These are phyloP conservation scores for Periconia sp. DNA, from an alignment of 2,329 filamentous ascomycete genomes.

Conservation along the genomic window DNA sequence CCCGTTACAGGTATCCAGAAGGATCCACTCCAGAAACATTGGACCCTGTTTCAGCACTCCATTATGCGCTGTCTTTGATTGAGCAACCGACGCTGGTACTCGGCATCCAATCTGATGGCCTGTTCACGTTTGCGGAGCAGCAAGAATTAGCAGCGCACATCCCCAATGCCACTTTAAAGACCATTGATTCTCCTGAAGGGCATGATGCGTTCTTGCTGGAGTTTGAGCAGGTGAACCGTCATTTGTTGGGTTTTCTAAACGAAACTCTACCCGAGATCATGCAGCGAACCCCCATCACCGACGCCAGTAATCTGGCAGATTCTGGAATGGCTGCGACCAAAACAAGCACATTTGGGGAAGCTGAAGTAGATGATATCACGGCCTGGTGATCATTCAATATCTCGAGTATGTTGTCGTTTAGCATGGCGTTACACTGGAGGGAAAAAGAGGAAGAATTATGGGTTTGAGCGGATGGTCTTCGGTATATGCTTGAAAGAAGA, in stretches of 20 bases:
- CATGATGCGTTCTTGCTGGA: constrained; percentile 96
- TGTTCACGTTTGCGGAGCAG: constrained; percentile 97
- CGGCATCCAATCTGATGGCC: constrained; percentile 91
- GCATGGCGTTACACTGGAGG: constrained; percentile 26
- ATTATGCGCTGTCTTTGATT: constrained; percentile 76
- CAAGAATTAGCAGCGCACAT: constrained; percentile 85
- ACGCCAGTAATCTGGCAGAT: constrained; percentile 37
- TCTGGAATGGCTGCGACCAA: constrained; percentile 66
- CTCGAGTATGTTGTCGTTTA: constrained; percentile 11
- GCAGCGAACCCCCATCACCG: constrained; percentile 53
- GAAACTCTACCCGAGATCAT: constrained; percentile 88
- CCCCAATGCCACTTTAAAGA: constrained; percentile 73
- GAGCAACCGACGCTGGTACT: constrained; percentile 88
- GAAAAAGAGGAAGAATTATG: constrained; percentile 1
- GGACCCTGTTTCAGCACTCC: constrained; percentile 55
- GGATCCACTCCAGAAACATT: constrained; percentile 40
- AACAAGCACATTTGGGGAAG: constrained; percentile 91
- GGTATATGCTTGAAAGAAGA: constrained; percentile 44
- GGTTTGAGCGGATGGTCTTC: constrained; percentile 30
- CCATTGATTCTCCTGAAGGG: constrained; percentile 90
- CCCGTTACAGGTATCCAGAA: constrained; percentile 64
- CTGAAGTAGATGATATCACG: constrained; percentile 94
- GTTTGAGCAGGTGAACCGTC: constrained; percentile 93
- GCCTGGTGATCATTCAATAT: constrained; percentile 66
- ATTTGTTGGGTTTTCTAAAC: constrained; percentile 80